Conservation (phyloP, 495 filamentous ascomycete species). For the Penicillium cosmopolitanum region DNA sequence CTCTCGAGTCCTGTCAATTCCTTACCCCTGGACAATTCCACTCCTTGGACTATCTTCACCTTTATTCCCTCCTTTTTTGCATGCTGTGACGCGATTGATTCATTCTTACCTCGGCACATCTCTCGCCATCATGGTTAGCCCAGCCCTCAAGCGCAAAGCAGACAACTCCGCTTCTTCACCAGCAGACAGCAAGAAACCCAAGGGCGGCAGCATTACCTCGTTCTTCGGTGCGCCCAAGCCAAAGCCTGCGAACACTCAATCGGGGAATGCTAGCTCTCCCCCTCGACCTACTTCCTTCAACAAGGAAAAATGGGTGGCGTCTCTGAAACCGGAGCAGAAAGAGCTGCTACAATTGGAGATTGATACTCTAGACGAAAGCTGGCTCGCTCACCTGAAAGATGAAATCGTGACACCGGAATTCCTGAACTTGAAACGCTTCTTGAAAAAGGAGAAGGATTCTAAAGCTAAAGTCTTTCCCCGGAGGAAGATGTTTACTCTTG, state of each 20-base stretch:
- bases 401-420: conserved; percentile 79
- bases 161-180: conserved; percentile 33
- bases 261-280: conserved; percentile 12
- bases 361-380: conserved; percentile 85
- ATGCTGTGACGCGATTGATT: conserved; percentile 1
- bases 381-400: conserved; percentile 84
- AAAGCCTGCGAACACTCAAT: conserved; percentile 36
- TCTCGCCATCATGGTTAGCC: conserved; percentile 34
- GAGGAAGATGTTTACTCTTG: conserved; percentile 91
- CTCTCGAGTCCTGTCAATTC: too few relatives aligned
- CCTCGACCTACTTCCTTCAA: conserved; percentile 66
- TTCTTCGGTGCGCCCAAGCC: conserved; percentile 64
- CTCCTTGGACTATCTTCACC: too few relatives aligned
- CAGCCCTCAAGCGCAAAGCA: conserved; percentile 40
- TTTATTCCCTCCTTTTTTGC: not conserved
- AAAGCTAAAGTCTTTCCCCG: conserved; percentile 84
- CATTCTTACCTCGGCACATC: not conserved
- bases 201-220: conserved; percentile 65
- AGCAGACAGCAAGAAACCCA: conserved; percentile 63
- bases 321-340: conserved; percentile 79
- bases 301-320: conserved; percentile 83
- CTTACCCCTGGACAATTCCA: too few relatives aligned
- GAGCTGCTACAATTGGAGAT: conserved; percentile 85
- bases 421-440: conserved; percentile 82
- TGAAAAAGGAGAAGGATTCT: conserved; percentile 73